A percentile compares a stretch with the other conserved stretches of the same genome.
phyloP scores from a whole-genome alignment of 169 alveolate species.

The Plasmodium relictum region DNA sequence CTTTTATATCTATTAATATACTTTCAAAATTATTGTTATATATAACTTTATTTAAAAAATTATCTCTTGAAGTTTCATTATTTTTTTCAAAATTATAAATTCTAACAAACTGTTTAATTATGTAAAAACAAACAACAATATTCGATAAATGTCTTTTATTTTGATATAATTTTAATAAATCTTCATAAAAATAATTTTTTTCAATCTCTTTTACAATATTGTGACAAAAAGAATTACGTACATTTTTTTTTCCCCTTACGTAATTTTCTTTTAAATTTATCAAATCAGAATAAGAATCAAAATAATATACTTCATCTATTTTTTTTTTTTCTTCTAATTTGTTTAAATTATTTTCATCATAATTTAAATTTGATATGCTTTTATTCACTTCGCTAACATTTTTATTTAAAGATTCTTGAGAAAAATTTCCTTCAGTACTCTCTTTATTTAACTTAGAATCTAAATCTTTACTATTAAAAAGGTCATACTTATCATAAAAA shows the following conservation, averaged over 20 bases:
- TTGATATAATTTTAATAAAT: constrained; percentile 44
- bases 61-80: constrained; percentile 11
- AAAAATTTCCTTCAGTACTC: neutral
- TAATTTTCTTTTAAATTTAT: constrained; percentile 6
- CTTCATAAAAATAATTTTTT: constrained; percentile 53
- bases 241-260: neutral
- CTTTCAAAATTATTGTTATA: constrained; percentile 30
- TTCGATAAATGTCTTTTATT: constrained; percentile 55
- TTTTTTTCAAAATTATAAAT: constrained; percentile 61
- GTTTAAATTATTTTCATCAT: neutral
- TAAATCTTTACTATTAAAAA: neutral
- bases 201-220: constrained; percentile 60
- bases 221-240: constrained; percentile 30
- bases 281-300: neutral
- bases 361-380: neutral
- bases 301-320: neutral
- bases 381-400: neutral
- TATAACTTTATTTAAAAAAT: constrained; percentile 29
- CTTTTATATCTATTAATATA: constrained; percentile 34
- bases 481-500: too few species aligned
- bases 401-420: neutral
- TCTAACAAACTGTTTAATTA: constrained; percentile 41
- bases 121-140: constrained; percentile 70
- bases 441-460: neutral
- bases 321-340: neutral